A percentile compares a stretch with the other conserved stretches of the same genome.
These are phyloP conservation scores for Calonectria naviculata DNA, from an alignment of 2,329 filamentous ascomycete genomes.

Conservation along the genomic window DNA sequence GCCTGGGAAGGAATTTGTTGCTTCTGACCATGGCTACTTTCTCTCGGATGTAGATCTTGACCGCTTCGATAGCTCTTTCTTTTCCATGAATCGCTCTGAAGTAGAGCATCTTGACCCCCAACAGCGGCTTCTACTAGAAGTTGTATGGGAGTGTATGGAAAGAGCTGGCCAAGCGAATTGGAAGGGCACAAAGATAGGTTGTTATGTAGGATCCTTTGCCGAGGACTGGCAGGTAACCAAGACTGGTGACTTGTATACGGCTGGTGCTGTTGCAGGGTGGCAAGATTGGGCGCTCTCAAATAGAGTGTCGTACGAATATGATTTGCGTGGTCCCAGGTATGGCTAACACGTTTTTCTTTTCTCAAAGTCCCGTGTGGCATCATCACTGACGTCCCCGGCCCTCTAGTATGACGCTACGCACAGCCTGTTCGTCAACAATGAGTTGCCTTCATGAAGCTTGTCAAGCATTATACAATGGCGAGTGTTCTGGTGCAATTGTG, in stretches of 20 bases:
- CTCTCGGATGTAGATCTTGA: neutral
- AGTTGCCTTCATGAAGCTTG: slow-evolving; percentile 46
- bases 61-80: neutral
- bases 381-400: neutral
- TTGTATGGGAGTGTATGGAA: neutral
- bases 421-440: slow-evolving; percentile 48
- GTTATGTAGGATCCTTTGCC: neutral
- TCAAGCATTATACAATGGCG: slow-evolving; percentile 38
- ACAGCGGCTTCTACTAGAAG: neutral
- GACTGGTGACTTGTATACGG: neutral
- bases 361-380: neutral
- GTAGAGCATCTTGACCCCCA: neutral
- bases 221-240: neutral
- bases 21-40: neutral
- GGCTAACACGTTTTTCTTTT: neutral
- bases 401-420: slow-evolving; percentile 45
- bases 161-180: neutral
- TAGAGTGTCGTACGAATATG: neutral
- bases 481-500: slow-evolving; percentile 44
- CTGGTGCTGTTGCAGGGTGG: neutral
- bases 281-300: neutral
- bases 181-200: neutral
- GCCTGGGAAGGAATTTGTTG: neutral
- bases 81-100: neutral
- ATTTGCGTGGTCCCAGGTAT: neutral